These are phyloP conservation scores for Cyclotella cryptica DNA, from an alignment of 108 stramenopile genomes.

Conservation along the genomic window DNA sequence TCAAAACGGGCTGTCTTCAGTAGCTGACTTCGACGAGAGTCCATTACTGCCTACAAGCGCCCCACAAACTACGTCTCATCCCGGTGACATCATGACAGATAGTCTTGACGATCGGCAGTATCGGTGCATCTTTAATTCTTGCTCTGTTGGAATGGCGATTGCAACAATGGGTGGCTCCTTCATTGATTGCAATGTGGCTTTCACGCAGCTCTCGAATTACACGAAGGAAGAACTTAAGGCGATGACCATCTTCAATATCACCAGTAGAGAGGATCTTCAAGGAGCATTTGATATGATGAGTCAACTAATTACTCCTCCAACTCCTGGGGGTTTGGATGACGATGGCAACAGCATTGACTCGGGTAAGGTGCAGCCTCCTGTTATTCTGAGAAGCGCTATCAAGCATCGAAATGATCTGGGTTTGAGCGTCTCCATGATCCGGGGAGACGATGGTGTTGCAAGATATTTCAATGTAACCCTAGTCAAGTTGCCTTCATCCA, in stretches of 20 bases:
- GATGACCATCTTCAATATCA: conserved; percentile 91
- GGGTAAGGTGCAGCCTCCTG: conserved; percentile 42
- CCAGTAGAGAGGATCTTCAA: conserved; percentile 78
- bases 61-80: conserved; percentile 61
- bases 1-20: conserved; percentile 85
- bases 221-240: conserved; percentile 81
- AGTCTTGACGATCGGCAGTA: conserved; percentile 70
- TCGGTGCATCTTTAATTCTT: conserved; percentile 84
- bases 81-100: conserved; percentile 74
- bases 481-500: conserved; percentile 72
- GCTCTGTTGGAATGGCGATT: conserved; percentile 87
- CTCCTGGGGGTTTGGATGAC: conserved; percentile 43
- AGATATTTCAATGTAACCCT: conserved; percentile 87
- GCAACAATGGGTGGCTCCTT: conserved; percentile 92
- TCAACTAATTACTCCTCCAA: conserved; percentile 79
- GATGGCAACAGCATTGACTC: conserved; percentile 59
- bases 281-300: conserved; percentile 88
- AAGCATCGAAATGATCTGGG: conserved; percentile 72
- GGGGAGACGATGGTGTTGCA: conserved; percentile 77
- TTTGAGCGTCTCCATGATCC: conserved; percentile 73
- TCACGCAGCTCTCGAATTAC: conserved; percentile 72
- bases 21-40: conserved; percentile 76
- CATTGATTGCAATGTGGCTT: conserved; percentile 89
- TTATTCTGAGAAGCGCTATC: conserved; percentile 41
- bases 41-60: conserved; percentile 48